Evolutionary conservation across 169 alveolate genomes (phyloP).

Genomic region (Amoebophrya sp.): DNA sequence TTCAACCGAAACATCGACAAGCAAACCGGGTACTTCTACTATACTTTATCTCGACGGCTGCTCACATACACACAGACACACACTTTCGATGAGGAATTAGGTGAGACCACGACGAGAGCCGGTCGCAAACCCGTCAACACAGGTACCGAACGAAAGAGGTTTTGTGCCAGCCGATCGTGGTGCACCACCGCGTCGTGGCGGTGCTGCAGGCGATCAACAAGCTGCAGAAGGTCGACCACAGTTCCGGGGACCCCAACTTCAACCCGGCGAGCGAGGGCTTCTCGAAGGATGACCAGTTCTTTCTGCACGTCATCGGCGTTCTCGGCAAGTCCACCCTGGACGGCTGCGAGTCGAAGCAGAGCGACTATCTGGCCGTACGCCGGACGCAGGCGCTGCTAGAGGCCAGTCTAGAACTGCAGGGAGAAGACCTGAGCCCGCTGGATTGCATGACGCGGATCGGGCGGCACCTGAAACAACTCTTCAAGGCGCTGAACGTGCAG

Average conservation of each 20-base stretch:
- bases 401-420: neutral
- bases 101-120: too few species aligned
- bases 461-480: neutral
- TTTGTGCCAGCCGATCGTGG: neutral
- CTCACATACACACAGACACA: too few species aligned
- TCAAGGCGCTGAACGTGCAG: neutral
- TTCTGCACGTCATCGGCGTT: neutral
- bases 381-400: neutral
- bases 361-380: neutral
- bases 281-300: neutral
- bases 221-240: neutral
- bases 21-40: neutral
- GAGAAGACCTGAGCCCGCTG: neutral
- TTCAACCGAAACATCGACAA: neutral
- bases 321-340: neutral
- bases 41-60: too few species aligned
- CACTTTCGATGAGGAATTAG: too few species aligned
- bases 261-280: neutral
- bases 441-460: neutral
- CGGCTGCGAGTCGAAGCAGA: neutral
- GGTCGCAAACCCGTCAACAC: too few species aligned
- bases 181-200: neutral
- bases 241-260: neutral
- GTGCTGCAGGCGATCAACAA: neutral
- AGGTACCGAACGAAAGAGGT: neutral